Conservation (phyloP, 495 filamentous ascomycete species). For the Rhypophila decipiens region DNA sequence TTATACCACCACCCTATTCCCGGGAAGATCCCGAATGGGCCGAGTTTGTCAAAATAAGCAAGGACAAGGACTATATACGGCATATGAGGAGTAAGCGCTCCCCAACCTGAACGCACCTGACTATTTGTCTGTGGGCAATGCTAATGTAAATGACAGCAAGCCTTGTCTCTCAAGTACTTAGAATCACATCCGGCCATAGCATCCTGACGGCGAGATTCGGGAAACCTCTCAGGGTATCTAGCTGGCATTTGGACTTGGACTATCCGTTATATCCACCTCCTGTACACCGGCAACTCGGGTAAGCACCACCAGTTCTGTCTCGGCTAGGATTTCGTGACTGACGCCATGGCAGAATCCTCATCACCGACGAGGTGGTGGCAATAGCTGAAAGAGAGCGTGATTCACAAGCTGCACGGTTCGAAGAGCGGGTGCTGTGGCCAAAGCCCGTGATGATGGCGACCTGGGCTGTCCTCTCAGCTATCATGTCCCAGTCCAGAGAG, state of each 20-base stretch:
- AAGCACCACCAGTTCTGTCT: constrained; percentile 9
- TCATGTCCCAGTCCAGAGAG: constrained; percentile 24
- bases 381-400: constrained; percentile 25
- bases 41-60: constrained; percentile 53
- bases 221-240: constrained; percentile 15
- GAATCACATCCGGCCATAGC: constrained; percentile 4
- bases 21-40: constrained; percentile 66
- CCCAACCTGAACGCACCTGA: too few species aligned
- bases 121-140: too few species aligned
- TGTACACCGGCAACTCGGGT: constrained; percentile 35
- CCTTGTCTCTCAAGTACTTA: constrained; percentile 20
- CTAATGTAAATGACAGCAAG: too few species aligned
- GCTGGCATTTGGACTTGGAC: constrained; percentile 33
- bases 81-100: constrained; percentile 43
- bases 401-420: constrained; percentile 16
- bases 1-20: constrained; percentile 44
- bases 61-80: constrained; percentile 41
- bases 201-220: constrained; percentile 13
- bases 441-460: constrained; percentile 23
- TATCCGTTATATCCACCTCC: constrained; percentile 36
- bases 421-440: constrained; percentile 30
- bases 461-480: constrained; percentile 26
- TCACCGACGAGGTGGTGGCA: constrained; percentile 26
- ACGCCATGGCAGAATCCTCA: constrained; percentile 16
- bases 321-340: background rate